Base-by-base conservation (phyloP, 2,329 filamentous ascomycete genomes). In the Penicillium paneum region DNA sequence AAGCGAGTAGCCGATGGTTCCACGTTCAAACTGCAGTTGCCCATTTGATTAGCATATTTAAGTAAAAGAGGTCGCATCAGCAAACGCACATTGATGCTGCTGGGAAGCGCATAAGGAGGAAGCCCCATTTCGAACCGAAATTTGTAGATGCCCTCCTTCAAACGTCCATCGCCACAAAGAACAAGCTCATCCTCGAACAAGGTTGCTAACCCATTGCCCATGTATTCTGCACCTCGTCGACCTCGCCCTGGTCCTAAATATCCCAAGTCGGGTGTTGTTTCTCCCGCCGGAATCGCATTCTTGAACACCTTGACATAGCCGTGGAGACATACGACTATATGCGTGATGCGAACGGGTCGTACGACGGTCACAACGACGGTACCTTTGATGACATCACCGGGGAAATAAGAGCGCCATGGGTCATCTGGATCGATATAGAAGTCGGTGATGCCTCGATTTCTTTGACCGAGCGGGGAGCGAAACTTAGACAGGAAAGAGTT, bases 1-100 rank as follows among this genome's bases (percentile, higher is more conserved):
- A 64, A 97, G 83, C 77, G 93, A 85, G 75, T 97, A 99, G 19
- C 89, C 88, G 65, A 99, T 90, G 2, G 90, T 92, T 34, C 94
- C 94, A 68, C 93, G 86, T 75, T 97, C 94, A 72, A 99, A 99
- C 91, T 97, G 57, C 41, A 53, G 28, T 8, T 29, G 32, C 21
- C 43, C 43, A 19, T 35, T 26, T 31, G 12, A 31, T 61, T 44
- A 58, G 54, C 24, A n/a, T 54, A n/a, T 13, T 42, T 11, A 5
- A 12, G 49, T 24, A 19, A 54, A 35, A 35, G 38, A 40, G 44
- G 31, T 39, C n/a, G 55, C 43, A 29, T 53, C 43, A 49, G 36
- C 45, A 39, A 44, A 79, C 89, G 69, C 82, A 97, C 93, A 76
- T 96, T 92, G 68, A 99, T 93, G 71, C 93, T 97, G 74, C 90